phyloP scores from a whole-genome alignment of 352 stramenopile species.

The Thraustotheca clavata region DNA sequence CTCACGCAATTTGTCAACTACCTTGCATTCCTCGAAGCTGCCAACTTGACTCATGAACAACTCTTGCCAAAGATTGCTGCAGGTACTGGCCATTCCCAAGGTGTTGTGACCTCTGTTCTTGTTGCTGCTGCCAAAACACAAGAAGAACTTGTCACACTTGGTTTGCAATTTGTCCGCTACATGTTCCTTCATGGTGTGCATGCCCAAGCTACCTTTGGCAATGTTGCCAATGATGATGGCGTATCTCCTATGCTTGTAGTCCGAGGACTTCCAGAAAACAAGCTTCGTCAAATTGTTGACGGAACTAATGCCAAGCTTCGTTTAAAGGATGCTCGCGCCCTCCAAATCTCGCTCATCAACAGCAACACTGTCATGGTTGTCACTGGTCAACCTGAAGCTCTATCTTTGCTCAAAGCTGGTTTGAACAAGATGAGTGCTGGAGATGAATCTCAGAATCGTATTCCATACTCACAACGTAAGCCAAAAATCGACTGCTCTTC shows the following conservation, averaged over 20 bases:
- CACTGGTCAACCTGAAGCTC: conserved; percentile 48
- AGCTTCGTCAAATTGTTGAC: conserved; percentile 48
- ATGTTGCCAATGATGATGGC: conserved; percentile 26
- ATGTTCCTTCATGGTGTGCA: conserved; percentile 80
- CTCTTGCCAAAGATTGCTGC: conserved; percentile 36
- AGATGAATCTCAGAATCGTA: conserved; percentile 57
- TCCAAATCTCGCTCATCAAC: conserved; percentile 75
- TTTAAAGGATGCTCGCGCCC: conserved; percentile 26
- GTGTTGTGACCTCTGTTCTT: conserved; percentile 58
- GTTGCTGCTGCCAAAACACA: conserved; percentile 46
- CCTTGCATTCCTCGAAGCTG: conserved; percentile 47
- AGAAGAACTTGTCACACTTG: conserved; percentile 40
- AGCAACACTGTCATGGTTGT: conserved; percentile 46
- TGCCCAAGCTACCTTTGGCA: conserved; percentile 45
- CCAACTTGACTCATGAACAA: conserved; percentile 45
- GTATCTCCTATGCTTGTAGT: conserved; percentile 70
- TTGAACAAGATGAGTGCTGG: conserved; percentile 41
- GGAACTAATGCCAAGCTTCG: conserved; percentile 37
- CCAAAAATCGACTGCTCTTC: conserved; percentile 47
- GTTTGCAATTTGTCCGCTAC: conserved; percentile 49
- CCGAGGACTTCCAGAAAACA: conserved; percentile 38
- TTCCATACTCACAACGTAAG: conserved; percentile 77
- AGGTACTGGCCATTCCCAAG: conserved; percentile 69
- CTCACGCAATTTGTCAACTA: conserved; percentile 76
- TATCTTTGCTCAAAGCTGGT: conserved; percentile 42